Evolutionary conservation across 805 yeast genomes (phyloP).

Genomic region (Metschnikowia hibisci): DNA sequence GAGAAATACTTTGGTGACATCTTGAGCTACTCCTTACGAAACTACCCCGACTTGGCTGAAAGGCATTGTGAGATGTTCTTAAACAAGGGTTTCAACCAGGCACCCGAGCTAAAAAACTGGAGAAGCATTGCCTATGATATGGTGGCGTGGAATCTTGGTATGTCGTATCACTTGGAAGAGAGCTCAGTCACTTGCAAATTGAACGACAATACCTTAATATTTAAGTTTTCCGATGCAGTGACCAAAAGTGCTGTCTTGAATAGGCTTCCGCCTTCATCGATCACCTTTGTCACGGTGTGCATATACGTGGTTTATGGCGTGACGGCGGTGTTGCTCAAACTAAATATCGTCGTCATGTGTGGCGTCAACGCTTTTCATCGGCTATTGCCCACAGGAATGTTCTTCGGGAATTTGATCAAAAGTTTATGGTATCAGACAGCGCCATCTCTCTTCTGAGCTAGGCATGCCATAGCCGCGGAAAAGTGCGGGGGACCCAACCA

Average conservation of each 20-base stretch:
- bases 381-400: neutral
- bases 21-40: slow-evolving; percentile 24
- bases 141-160: slow-evolving; percentile 5
- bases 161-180: neutral
- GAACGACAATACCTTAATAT: slow-evolving; percentile 11
- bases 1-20: slow-evolving; percentile 25
- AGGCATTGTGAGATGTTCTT: slow-evolving; percentile 7
- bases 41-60: slow-evolving; percentile 15
- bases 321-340: slow-evolving; percentile 13
- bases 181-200: slow-evolving; percentile 6
- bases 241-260: slow-evolving; percentile 5
- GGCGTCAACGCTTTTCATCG: neutral
- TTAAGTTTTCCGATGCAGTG: slow-evolving; percentile 14
- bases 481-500: slow-evolving; percentile 1
- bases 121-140: slow-evolving; percentile 18
- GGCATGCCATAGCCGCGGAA: slow-evolving; percentile 5
- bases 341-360: slow-evolving; percentile 10
- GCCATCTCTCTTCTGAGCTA: slow-evolving; percentile 1
- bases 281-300: slow-evolving; percentile 11
- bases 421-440: slow-evolving; percentile 1
- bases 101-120: slow-evolving; percentile 7
- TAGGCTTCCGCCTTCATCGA: slow-evolving; percentile 7
- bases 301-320: slow-evolving; percentile 14
- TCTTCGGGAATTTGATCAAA: neutral
- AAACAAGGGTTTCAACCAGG: neutral